Percentiles rank a stretch among this genome's conserved stretches.
Conservation (phyloP, 2,329 filamentous ascomycete species). For the Ophiostoma tasmaniense region DNA sequence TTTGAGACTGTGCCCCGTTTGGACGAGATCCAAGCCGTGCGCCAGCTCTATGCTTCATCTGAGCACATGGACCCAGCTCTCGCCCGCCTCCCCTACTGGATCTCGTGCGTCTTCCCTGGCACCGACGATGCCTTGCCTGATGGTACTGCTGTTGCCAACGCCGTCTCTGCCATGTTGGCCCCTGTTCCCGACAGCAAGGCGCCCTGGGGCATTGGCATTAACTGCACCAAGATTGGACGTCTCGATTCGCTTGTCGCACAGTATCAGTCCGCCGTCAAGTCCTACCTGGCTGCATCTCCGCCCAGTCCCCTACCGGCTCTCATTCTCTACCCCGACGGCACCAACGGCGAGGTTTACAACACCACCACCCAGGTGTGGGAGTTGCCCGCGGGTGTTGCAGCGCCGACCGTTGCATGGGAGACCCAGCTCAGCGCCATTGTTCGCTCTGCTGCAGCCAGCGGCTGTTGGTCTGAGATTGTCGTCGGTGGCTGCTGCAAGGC, state of each 20-base stretch:
- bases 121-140: not conserved
- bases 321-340: slow-evolving; percentile 1
- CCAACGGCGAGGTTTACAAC: slow-evolving; percentile 1
- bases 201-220: slow-evolving; percentile 1
- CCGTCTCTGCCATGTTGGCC: not conserved
- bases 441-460: not conserved
- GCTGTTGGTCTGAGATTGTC: not conserved
- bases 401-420: not conserved
- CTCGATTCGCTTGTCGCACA: not conserved
- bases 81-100: not conserved
- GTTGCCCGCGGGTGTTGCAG: not conserved
- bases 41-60: not conserved
- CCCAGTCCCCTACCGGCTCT: not conserved
- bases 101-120: not conserved
- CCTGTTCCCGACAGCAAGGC: not conserved
- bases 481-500: not conserved
- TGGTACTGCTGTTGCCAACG: not conserved
- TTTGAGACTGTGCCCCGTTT: not conserved
- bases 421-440: not conserved
- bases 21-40: not conserved
- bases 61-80: not conserved
- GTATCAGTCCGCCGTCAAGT: not conserved
- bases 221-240: not conserved
- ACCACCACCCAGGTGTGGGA: not conserved
- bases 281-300: not conserved